Evolutionary conservation across 1,139 yeast genomes (phyloP), one percentile per base, ranked within the genome.

Genomic region (Suhomyces yuchorum): DNA sequence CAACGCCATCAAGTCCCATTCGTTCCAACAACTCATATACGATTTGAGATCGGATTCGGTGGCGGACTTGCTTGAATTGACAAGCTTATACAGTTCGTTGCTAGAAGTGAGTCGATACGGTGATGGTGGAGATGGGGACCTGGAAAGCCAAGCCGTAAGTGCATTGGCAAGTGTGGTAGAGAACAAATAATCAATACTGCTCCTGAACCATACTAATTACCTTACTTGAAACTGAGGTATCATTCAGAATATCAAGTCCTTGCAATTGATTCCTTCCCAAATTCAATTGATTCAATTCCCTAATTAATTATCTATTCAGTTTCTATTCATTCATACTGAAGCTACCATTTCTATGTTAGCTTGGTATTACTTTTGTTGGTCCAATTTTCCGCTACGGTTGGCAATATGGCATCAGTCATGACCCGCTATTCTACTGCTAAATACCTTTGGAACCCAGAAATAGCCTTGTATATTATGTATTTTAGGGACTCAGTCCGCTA

Each of bases 11-110:
- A 75, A 75, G 58, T 73, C 81, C 32, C 74, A 67, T n/a, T 70
- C 81, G 2, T 81, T 81, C 58, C 79, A 77, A 54, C 84, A 80
- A 55, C 60, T 81, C 37, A 64, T 81, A 8, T 75, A 72, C 53
- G 81, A 81, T 44, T 66, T 81, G 51, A 65, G 78, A 48, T 74
- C 81, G 0, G 80, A 75, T 40, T 73, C 81, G 1, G 63, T 80
- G 6, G 53, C 63, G 1, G 85, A 80, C 53, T 61, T 81, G 52
- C 58, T 68, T 44, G 84, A 79, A 49, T 62, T 81, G 54, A 73
- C 80, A 7, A 66, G 66, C 14, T 61, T 79, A 43, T 80, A 78
- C 58, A 61, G 73, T 24, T 70, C 81, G 0, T 62, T 79, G 44
- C 56, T 79, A 43, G 81, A 78, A 52, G 82, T 77, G 1, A 69